Evolutionary conservation across 2,329 filamentous ascomycete genomes (phyloP).

Genomic region (Keithomyces neogunnii): DNA sequence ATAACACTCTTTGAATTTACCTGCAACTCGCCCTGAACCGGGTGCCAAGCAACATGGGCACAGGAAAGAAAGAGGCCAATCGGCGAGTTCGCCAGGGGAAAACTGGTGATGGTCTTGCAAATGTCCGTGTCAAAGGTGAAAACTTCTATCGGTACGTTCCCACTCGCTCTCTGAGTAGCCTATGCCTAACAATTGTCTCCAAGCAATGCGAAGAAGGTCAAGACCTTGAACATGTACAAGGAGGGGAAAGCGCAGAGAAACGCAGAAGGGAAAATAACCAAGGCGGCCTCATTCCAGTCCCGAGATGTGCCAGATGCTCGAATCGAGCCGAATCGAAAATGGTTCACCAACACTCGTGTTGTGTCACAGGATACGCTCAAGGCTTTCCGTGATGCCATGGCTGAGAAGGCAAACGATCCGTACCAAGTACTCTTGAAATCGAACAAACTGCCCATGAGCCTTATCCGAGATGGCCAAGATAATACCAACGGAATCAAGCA

Average conservation of each 20-base stretch:
- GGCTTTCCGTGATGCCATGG: conserved; percentile 85
- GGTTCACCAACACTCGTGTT: conserved; percentile 89
- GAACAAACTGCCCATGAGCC: conserved; percentile 92
- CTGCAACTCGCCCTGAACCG: not conserved
- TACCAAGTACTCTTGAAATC: conserved; percentile 93
- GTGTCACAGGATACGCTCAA: conserved; percentile 84
- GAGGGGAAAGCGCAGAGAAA: conserved; percentile 79
- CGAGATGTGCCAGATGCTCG: conserved; percentile 73
- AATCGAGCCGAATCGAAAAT: conserved; percentile 93
- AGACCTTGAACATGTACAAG: conserved; percentile 83
- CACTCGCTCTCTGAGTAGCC: conserved; percentile 2
- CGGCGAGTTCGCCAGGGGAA: conserved; percentile 82
- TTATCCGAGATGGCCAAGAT: conserved; percentile 73
- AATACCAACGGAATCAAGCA: conserved; percentile 74
- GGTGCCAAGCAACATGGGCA: conserved; percentile 55
- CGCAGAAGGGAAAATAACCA: conserved; percentile 71
- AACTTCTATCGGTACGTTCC: conserved; percentile 79
- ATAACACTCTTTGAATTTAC: not conserved
- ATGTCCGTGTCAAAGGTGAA: conserved; percentile 91
- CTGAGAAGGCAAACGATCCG: conserved; percentile 80
- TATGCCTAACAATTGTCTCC: conserved; percentile 6
- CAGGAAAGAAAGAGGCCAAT: conserved; percentile 81
- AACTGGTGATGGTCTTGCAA: conserved; percentile 76
- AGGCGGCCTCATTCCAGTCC: conserved; percentile 78
- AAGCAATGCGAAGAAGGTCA: conserved; percentile 73